Conservation (phyloP, 148 eudicot species). For the Vaccinium darrowii region DNA sequence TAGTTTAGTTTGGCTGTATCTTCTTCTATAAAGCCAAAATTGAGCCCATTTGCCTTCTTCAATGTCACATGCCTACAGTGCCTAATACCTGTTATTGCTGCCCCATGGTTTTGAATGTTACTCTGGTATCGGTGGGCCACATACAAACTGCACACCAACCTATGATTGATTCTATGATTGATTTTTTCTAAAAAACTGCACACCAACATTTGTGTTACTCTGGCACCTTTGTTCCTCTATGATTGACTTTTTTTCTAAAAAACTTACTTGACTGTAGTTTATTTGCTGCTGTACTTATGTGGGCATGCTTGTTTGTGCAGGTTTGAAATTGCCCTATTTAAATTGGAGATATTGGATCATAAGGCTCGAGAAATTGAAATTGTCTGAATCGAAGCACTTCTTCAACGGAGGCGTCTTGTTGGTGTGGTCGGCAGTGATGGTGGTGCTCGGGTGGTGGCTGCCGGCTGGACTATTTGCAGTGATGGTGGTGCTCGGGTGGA, state of each 20-base stretch:
- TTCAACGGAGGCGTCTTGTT: too few species aligned
- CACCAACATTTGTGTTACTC: too few species aligned
- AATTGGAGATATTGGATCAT: slow-evolving; percentile 86
- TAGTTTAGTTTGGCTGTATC: neutral
- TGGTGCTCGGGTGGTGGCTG: too few species aligned
- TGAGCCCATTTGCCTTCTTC: neutral
- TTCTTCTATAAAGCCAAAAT: neutral
- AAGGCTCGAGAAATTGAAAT: slow-evolving; percentile 66
- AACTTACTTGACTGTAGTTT: slow-evolving; percentile 12
- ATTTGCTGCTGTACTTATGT: slow-evolving; percentile 17
- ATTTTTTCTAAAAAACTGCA: too few species aligned
- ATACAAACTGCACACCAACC: neutral
- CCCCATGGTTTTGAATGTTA: neutral
- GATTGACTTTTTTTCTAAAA: neutral
- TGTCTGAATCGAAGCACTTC: too few species aligned
- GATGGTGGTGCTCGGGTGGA: too few species aligned
- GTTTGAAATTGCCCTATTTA: slow-evolving; percentile 65
- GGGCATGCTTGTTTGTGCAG: slow-evolving; percentile 40
- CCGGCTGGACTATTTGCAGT: too few species aligned
- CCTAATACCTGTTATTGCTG: neutral
- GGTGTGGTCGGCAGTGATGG: too few species aligned
- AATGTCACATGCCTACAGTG: neutral
- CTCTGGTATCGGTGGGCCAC: neutral
- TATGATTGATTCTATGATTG: neutral
- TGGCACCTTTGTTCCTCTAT: neutral